Evolutionary conservation across 179 eudicot genomes (phyloP), one percentile per base, ranked within the genome.

Genomic region (Corrigiola litoralis): DNA sequence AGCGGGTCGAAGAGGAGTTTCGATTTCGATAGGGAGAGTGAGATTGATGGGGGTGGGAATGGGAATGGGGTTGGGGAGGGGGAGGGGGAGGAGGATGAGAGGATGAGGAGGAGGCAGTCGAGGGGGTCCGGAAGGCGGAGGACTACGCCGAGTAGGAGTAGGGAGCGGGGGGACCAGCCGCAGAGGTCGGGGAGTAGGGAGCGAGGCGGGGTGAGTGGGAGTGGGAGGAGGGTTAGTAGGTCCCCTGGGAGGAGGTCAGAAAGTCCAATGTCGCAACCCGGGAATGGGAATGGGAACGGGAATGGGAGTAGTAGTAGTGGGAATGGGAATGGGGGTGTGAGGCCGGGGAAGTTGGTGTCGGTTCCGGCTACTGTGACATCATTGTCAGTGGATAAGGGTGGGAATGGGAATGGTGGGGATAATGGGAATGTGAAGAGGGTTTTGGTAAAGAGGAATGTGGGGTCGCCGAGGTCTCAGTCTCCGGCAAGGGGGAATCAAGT

Each of bases 301-400:
- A 60, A 62, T 20, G 72, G 61, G 17, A 45, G 46, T 28, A 42
- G 25, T 36, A 49, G 47, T 5, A 54, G 14, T 48, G 34, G 41
- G 21, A 69, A 16, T 65, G 61, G 66, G 13, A 68, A 17, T 62
- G 57, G 41, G 36, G 64, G 20, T 71, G 63, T 36, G 18, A 81
- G 72, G 75, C 95, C 97, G 0, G 97, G 85, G 68, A 94, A 94
- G 65, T 75, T 90, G 85, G 84, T 94, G 2, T 85, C 98, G 4
- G 98, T 92, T 0, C 98, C 98, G n/a, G 90, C 98, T 10, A 89
- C 90, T 20, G 95, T 85, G n/a, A 53, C 84, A 14, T 76, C 85
- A 6, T 16, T 84, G 67, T 68, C 86, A 2, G 31, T 78, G 75
- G 91, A 86, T 34, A 89, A 84, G 76, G 77, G 74, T 38, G 70